phyloP scores from a whole-genome alignment of 1,139 yeast genomes.

The Debaryomyces sp. region DNA sequence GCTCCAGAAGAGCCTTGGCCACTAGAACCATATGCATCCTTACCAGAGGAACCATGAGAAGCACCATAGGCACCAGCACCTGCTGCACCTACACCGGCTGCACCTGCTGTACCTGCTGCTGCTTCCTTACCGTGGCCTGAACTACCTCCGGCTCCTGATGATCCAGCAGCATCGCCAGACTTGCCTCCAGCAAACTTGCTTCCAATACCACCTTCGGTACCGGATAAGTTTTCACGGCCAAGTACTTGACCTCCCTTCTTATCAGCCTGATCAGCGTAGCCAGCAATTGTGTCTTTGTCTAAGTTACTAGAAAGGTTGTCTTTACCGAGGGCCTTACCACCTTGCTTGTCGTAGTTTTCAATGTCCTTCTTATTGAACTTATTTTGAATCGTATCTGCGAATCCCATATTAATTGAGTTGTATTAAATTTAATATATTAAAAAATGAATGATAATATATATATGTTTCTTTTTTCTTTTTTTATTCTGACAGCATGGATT shows the following conservation, averaged over 20 bases:
- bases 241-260: conserved; percentile 29
- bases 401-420: conserved; percentile 29
- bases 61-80: conserved; percentile 10
- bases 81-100: conserved; percentile 15
- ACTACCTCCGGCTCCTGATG: conserved; percentile 11
- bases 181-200: conserved; percentile 22
- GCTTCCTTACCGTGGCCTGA: conserved; percentile 16
- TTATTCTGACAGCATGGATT: background rate
- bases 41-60: conserved; percentile 15
- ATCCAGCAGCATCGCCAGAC: conserved; percentile 13
- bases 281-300: conserved; percentile 32
- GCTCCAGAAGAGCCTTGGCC: conserved; percentile 13
- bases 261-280: conserved; percentile 30
- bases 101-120: conserved; percentile 14
- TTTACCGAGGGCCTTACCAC: conserved; percentile 25
- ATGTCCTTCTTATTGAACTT: conserved; percentile 30
- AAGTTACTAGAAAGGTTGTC: conserved; percentile 27
- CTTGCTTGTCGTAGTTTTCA: conserved; percentile 22
- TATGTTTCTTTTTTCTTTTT: background rate
- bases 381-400: conserved; percentile 36
- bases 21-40: conserved; percentile 14
- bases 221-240: conserved; percentile 34
- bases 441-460: background rate
- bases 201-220: conserved; percentile 34
- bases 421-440: background rate